Evolutionary conservation across 2,329 filamentous ascomycete genomes (phyloP), one percentile per base, ranked within the genome.

Genomic region (Amauroascus niger): DNA sequence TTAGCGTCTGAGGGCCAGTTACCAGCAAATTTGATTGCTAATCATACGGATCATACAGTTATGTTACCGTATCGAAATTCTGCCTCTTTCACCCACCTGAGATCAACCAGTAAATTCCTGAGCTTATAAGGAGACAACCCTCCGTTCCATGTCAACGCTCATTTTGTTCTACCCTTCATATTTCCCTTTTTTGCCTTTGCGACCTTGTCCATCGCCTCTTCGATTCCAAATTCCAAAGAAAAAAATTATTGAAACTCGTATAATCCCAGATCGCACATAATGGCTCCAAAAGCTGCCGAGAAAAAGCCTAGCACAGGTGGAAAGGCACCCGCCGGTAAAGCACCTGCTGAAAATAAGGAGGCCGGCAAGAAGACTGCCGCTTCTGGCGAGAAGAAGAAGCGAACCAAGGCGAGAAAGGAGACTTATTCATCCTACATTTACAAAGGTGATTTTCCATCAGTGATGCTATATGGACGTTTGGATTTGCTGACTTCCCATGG

Each of bases 361-460:
- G 93, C 91, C 62, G 93, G 91, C 80, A 98, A 98, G 88, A 98
- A 97, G 87, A 97, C 93, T 52, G 67, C 91, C 57, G 83, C 90
- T 59, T 83, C 88, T 71, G 93, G 93, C 62, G 93, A 97, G 67
- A 97, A 97, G 89, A 98, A 98, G 88, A 98, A 97, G 90, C 88
- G 93, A 71, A 95, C 89, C 79, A 98, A 98, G 90, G 88, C 90
- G 64, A 86, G 93, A 78, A 97, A 97, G 87, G 93, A 98, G 82
- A 98, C 93, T n/a, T 98, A 98, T 81, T 94, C 87, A 65, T 94
- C 88, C 54, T 98, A 98, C 83, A 98, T 98, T 78, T 98, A 97
- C 87, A 98, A 97, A 82, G 93, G 91, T 96, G 71, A 74, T n/a
- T n/a, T n/a, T n/a, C n/a, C 26, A 30, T 30, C 26, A 9, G 26